Evolutionary conservation across 169 alveolate species (phyloP), one percentile per base, ranked within the genome.

Genomic region (Plasmodium relictum): DNA sequence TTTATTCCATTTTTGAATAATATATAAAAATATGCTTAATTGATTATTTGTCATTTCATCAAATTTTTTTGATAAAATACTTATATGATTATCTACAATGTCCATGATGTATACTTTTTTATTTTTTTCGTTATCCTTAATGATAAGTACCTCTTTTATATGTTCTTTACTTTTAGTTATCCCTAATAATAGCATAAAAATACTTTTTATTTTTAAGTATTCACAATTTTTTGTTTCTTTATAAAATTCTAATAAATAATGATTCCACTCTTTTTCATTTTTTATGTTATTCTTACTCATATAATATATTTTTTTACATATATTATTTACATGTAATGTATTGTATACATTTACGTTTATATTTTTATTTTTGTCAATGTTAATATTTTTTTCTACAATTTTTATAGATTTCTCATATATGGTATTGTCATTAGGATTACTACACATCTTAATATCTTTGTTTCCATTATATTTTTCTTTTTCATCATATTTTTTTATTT

Each of bases 291-390:
- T 76, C 39, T 45, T 76, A 56, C 89, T 48, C 48, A 76, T 37
- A 44, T 63, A 48, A 56, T 63, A 76, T 20, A 76, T 76, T 48
- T 76, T 76, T 76, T 26, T 76, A 37, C 89, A 76, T 37, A 76
- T 41, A 68, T 62, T 76, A 24, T 63, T 76, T 31, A 54, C 24
- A 37, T 14, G 58, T 41, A 37, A 7, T 18, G 26, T 22, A 8
- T 26, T 48, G 14, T 26, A 0, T 68, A 14, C n/a, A 44, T 68
- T 5, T 42, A n/a, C 6, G 39, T 18, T 14, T 18, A 54, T 54
- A n/a, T 16, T 54, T 31, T 54, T 54, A 54, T 54, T n/a, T 12
- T 54, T 12, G 6, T 54, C 8, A 18, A 54, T 54, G 16, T 54
- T 54, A 18, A 54, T 24, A 54, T 54, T 1, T 18, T 54, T 14